Base-by-base conservation (phyloP, 2,329 filamentous ascomycete species). In the Aspergillus hiratsukae region DNA sequence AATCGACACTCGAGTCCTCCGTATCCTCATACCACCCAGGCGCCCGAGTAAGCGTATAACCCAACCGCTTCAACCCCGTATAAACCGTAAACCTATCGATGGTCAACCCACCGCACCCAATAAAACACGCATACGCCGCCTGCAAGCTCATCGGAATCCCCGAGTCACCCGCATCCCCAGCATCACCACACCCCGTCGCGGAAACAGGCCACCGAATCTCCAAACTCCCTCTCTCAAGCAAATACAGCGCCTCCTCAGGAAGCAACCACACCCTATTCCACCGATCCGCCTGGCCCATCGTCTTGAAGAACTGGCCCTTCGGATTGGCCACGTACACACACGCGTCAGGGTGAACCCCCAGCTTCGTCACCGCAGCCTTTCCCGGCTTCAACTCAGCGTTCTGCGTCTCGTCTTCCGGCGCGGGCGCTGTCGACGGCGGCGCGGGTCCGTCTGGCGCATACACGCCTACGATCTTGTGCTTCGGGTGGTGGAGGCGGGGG, bases 41-140 rank as follows among this genome's bases (percentile, higher is more conserved):
- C 1, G 90, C 89, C 54, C 93, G 84, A 58, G 88, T 79, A 19
- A 97, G 84, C 51, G 88, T 83, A 76, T 96, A 97, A 19, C 94
- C 93, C 37, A 84, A 79, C 51, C 94, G 83, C 70, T 88, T 94
- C 65, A 99, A 78, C 53, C 91, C 87, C 1, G 91, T 83, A 71
- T 92, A 99, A 28, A 97, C 93, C 51, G 89, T 89, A 66, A 91
- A 97, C 67, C 90, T 86, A 64, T 95, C 90, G 58, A 97, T 78
- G 0, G 82, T 84, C 61, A 87, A 64, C 9, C 79, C 81, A 28
- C 75, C 87, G 25, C 83, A 78, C 1, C 91, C 91, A 61, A 96
- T 83, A 53, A 96, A 86, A 23, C 91, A 82, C 4, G 92, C 84
- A 77, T 97, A 97, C 0, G 91, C 91, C 5, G 89, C 92, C 72